These are phyloP conservation scores for Psilocybe subaeruginosa DNA, from an alignment of 768 basidiomycete genomes.

Conservation along the genomic window DNA sequence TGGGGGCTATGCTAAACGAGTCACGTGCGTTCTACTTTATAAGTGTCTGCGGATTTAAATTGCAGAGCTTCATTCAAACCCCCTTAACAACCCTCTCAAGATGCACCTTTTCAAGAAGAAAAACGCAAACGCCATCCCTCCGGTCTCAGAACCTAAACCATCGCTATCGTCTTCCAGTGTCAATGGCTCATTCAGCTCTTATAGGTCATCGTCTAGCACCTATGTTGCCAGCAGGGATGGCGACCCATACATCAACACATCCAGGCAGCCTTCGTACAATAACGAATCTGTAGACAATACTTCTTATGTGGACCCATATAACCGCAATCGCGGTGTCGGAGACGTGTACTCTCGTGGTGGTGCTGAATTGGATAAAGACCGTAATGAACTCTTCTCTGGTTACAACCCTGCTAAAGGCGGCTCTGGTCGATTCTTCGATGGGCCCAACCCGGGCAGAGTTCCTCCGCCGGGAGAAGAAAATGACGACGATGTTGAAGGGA, in stretches of 20 bases:
- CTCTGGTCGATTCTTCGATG: conserved; percentile 73
- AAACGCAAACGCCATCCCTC: conserved; percentile 67
- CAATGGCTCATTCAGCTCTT: conserved; percentile 14
- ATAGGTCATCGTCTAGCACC: conserved; percentile 56
- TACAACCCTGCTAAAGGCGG: conserved; percentile 66
- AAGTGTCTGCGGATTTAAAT: not conserved
- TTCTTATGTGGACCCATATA: conserved; percentile 49
- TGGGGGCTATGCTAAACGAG: not conserved
- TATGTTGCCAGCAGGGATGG: conserved; percentile 75
- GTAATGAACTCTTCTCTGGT: conserved; percentile 76
- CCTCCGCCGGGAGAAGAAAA: conserved; percentile 70
- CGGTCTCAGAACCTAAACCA: conserved; percentile 45
- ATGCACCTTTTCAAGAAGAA: conserved; percentile 78
- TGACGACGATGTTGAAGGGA: conserved; percentile 91
- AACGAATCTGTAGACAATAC: conserved; percentile 13
- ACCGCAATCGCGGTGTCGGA: conserved; percentile 55
- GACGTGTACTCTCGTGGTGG: conserved; percentile 69
- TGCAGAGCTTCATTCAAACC: not conserved
- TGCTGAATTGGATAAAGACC: conserved; percentile 64
- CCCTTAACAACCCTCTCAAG: conserved; percentile 14
- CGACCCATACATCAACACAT: conserved; percentile 47
- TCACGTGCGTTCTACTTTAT: not conserved
- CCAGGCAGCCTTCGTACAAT: conserved; percentile 22
- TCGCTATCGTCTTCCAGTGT: conserved; percentile 23
- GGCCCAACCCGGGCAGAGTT: conserved; percentile 46